These are phyloP conservation scores for Heteromeles arbutifolia DNA, from an alignment of 306 rosid species.

Conservation along the genomic window DNA sequence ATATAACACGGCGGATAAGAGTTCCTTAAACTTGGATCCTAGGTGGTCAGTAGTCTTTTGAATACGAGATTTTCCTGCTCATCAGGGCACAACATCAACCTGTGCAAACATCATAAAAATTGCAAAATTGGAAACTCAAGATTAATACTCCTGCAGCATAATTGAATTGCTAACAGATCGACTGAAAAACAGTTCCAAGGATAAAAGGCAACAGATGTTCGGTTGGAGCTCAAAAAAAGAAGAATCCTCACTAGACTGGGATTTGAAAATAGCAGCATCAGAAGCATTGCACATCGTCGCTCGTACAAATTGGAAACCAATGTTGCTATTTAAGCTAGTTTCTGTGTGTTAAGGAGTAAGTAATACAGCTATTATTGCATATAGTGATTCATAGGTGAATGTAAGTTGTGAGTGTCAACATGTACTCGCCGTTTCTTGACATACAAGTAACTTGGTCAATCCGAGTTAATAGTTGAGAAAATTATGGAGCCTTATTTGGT, in stretches of 20 bases:
- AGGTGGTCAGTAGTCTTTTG: constrained; percentile 28
- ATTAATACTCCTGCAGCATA: neutral
- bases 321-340: no score
- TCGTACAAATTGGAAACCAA: neutral
- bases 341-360: neutral
- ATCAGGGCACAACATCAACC: constrained; percentile 40
- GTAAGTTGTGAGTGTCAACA: no score
- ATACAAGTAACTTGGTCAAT: no score
- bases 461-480: no score
- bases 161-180: constrained; percentile 5
- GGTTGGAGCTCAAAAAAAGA: neutral
- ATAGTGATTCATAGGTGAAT: neutral
- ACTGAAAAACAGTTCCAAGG: neutral
- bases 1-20: neutral
- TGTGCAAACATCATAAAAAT: constrained; percentile 38
- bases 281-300: neutral
- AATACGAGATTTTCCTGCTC: constrained; percentile 33
- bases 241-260: neutral
- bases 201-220: neutral
- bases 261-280: neutral
- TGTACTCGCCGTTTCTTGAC: no score
- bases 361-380: neutral
- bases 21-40: constrained; percentile 10
- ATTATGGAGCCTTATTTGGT: no score
- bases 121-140: constrained; percentile 17